A percentile compares a stretch with the other conserved stretches of the same genome.
phyloP scores from a whole-genome alignment of 805 yeast species.

The Wickerhamiella qilinensis region DNA sequence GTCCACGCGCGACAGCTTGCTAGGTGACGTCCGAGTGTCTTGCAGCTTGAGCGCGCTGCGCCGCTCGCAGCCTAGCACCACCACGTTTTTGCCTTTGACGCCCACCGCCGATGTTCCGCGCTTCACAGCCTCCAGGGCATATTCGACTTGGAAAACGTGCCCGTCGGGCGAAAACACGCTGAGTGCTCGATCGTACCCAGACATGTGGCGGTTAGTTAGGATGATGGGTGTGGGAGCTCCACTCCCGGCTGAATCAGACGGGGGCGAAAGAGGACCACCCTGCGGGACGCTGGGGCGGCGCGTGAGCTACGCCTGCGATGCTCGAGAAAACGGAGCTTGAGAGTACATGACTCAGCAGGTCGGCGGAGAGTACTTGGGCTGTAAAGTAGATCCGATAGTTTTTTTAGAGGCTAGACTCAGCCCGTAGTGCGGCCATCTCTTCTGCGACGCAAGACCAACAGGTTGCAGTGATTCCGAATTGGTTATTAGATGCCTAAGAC shows the following conservation, averaged over 20 bases:
- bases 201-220: slow-evolving; percentile 36
- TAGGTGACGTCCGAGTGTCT: slow-evolving; percentile 91
- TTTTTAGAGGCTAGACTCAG: no score
- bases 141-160: slow-evolving; percentile 96
- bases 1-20: slow-evolving; percentile 83
- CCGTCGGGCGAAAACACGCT: slow-evolving; percentile 99
- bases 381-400: no score
- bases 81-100: slow-evolving; percentile 75
- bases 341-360: no score
- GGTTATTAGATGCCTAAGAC: slow-evolving; percentile 10
- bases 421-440: no score
- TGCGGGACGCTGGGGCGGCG: no score
- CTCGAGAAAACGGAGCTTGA: no score
- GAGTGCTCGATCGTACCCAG: slow-evolving; percentile 98
- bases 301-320: no score
- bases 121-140: slow-evolving; percentile 93
- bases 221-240: no score
- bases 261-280: no score
- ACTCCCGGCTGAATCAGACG: background rate
- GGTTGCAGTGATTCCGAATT: no score
- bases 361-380: no score
- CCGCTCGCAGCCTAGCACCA: slow-evolving; percentile 92
- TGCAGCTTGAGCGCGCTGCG: slow-evolving; percentile 89
- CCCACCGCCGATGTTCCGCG: slow-evolving; percentile 98
- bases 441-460: no score